phyloP scores from a whole-genome alignment of 1,284 basidiomycete species.

The Agaricales sp. region DNA sequence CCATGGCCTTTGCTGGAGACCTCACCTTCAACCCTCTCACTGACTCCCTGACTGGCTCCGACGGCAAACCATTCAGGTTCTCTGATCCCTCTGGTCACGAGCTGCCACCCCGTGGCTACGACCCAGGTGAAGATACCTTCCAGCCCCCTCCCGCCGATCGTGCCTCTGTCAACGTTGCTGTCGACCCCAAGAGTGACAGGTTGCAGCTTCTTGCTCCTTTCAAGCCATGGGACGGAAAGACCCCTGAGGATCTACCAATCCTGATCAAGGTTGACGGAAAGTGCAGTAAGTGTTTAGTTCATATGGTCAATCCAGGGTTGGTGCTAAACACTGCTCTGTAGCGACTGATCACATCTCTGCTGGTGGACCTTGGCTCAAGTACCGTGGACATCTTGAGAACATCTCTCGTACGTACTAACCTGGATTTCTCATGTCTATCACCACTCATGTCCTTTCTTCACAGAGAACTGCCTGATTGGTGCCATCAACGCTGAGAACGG shows the following conservation, averaged over 20 bases:
- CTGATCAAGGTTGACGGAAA: slow-evolving; percentile 99
- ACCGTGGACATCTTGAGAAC: slow-evolving; percentile 98
- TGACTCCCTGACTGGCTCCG: slow-evolving; percentile 80
- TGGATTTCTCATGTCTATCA: slow-evolving; percentile 2
- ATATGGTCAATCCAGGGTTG: not conserved
- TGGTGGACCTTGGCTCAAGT: slow-evolving; percentile 99
- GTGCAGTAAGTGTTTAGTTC: slow-evolving; percentile 63
- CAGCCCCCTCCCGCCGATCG: slow-evolving; percentile 89
- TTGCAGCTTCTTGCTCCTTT: slow-evolving; percentile 93
- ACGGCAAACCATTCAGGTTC: slow-evolving; percentile 99
- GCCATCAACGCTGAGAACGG: slow-evolving; percentile 94
- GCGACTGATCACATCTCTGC: slow-evolving; percentile 87
- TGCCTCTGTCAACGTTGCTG: slow-evolving; percentile 75
- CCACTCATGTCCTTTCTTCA: slow-evolving; percentile 2
- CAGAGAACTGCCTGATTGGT: slow-evolving; percentile 94
- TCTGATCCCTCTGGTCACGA: slow-evolving; percentile 82
- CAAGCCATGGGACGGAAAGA: slow-evolving; percentile 89
- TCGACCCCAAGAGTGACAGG: slow-evolving; percentile 86
- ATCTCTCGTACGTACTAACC: slow-evolving; percentile 70
- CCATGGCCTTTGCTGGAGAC: slow-evolving; percentile 90
- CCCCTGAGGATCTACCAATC: slow-evolving; percentile 78
- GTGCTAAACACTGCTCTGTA: slow-evolving; percentile 14
- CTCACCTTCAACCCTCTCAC: slow-evolving; percentile 97
- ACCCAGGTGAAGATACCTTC: slow-evolving; percentile 96
- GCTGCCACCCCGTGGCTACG: slow-evolving; percentile 92